Evolutionary conservation across 2,329 filamentous ascomycete genomes (phyloP), one percentile per base, ranked within the genome.

Genomic region (Achaetomium macrosporum): DNA sequence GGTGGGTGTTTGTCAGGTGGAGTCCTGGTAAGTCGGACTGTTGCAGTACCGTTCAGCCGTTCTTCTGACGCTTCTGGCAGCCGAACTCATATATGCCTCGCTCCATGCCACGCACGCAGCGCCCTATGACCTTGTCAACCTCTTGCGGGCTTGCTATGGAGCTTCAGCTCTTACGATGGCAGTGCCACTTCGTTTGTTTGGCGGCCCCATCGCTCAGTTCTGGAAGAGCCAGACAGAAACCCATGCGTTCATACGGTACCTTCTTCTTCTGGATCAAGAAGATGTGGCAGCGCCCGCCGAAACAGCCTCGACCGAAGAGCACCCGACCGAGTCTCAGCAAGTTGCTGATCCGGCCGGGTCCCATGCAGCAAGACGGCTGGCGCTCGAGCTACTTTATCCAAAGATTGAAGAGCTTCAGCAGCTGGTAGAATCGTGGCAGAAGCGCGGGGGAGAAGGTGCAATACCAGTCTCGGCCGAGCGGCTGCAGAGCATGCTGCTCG

Each of bases 1-100:
- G 83, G 61, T 99, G 93, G 93, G 68, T 93, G 1, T 84, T 90
- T 61, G 79, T 83, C 33, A 85, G 80, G 62, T 99, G 92, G 90
- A 84, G 83, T 59, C 87, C 90, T 59, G 84, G 88, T 92, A 74
- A 48, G 47, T 45, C 45, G 37, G 3, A 5, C 12, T 25, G 17
- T n/a, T 15, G 15, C 15, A 37, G 35, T 2, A n/a, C 13, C 15
- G n/a, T 37, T n/a, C 35, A n/a, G 12, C 7, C 5, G 15, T 9
- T 29, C 0, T 41, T 11, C 47, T 58, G 19, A 58, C 44, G 10
- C 43, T 5, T 8, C 15, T 37, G 15, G 35, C 57, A 87, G 83
- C 76, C 37, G 89, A 95, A 63, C 73, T 79, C 51, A 71, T 76
- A 5, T 88, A 87, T 67, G 80, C 83, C n/a, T 77, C 81, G 5